phyloP scores from a whole-genome alignment of 345 rosid genomes.

The Pelargonium nanum region DNA sequence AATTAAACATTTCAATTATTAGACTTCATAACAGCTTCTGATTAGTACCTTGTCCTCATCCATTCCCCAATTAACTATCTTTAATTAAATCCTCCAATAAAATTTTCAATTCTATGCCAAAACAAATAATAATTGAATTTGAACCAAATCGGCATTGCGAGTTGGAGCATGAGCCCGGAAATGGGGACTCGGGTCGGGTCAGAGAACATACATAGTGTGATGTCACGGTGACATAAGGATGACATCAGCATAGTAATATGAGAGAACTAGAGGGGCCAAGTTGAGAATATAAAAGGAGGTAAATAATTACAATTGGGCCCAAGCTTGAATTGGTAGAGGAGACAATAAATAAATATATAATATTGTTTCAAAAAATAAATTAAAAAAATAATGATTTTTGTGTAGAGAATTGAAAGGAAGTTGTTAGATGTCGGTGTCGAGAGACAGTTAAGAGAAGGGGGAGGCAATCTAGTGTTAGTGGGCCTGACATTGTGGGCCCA shows the following conservation, averaged over 20 bases:
- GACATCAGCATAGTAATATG: background rate
- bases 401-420: background rate
- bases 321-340: background rate
- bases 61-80: too few relatives aligned
- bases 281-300: background rate
- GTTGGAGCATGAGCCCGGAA: too few relatives aligned
- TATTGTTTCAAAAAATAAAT: too few relatives aligned
- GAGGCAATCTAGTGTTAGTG: too few relatives aligned
- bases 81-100: too few relatives aligned
- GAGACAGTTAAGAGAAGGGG: background rate
- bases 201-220: background rate
- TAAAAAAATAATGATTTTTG: background rate
- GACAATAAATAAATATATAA: background rate
- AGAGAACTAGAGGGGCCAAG: background rate
- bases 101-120: too few relatives aligned
- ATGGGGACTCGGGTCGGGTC: background rate
- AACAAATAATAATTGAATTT: too few relatives aligned
- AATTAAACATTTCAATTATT: too few relatives aligned
- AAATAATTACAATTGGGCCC: background rate
- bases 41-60: too few relatives aligned
- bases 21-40: too few relatives aligned
- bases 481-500: background rate
- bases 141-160: too few relatives aligned
- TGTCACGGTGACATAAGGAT: background rate
- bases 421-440: slow-evolving; percentile 15